These are phyloP conservation scores for Boletus rex-veris DNA, from an alignment of 768 basidiomycete species.

Conservation along the genomic window DNA sequence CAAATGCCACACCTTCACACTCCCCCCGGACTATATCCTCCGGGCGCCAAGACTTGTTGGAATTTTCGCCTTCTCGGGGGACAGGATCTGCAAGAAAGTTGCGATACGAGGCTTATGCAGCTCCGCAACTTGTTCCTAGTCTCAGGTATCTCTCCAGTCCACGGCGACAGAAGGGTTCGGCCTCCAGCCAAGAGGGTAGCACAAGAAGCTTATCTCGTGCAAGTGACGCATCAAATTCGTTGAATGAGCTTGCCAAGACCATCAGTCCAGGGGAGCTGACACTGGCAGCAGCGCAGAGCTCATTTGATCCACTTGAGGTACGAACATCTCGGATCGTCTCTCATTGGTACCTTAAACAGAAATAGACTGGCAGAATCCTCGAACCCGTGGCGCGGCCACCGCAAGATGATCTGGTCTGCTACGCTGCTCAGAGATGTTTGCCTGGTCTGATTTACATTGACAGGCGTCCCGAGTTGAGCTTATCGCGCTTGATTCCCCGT, in stretches of 20 bases:
- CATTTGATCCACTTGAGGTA: slow-evolving; percentile 20
- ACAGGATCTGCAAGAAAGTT: slow-evolving; percentile 45
- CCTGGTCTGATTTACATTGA: slow-evolving; percentile 12
- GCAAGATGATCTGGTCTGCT: slow-evolving; percentile 23
- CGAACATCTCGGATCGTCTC: neutral
- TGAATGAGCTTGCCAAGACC: slow-evolving; percentile 23
- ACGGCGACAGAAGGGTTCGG: slow-evolving; percentile 33
- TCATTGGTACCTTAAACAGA: slow-evolving; percentile 1
- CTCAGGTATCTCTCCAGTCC: slow-evolving; percentile 36
- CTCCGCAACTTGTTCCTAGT: slow-evolving; percentile 51
- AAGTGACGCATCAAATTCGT: slow-evolving; percentile 22
- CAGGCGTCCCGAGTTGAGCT: slow-evolving; percentile 49
- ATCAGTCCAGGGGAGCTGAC: slow-evolving; percentile 33
- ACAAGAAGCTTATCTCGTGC: slow-evolving; percentile 31
- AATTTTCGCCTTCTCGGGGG: slow-evolving; percentile 22
- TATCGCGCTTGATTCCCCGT: slow-evolving; percentile 73
- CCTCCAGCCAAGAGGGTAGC: slow-evolving; percentile 34
- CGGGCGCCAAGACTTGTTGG: slow-evolving; percentile 15
- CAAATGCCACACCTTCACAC: neutral
- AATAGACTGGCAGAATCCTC: slow-evolving; percentile 8
- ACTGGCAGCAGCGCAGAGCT: slow-evolving; percentile 20
- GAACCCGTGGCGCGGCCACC: neutral
- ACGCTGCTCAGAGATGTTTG: neutral
- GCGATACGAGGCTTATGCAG: slow-evolving; percentile 68
- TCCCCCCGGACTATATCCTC: slow-evolving; percentile 10